Percentiles rank a stretch among this genome's conserved stretches.
Evolutionary conservation across 345 rosid species (phyloP).

Genomic region (Lagerstroemia speciosa): DNA sequence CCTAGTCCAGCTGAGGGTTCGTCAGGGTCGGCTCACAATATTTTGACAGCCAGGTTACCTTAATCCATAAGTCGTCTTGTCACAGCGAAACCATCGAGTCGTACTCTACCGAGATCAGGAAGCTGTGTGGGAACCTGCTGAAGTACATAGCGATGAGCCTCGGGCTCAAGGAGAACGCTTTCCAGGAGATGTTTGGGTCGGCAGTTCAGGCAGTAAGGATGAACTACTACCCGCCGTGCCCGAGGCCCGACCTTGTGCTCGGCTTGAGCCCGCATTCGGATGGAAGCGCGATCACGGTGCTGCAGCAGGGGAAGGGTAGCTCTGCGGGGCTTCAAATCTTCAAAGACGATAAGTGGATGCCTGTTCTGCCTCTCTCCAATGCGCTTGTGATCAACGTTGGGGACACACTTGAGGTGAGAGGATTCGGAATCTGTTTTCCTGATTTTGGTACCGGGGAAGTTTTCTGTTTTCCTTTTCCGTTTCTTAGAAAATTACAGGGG

Average conservation of each 20-base stretch:
- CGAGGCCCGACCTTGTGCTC: conserved; percentile 89
- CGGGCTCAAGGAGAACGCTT: conserved; percentile 41
- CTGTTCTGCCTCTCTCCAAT: conserved; percentile 7
- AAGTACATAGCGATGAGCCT: conserved; percentile 51
- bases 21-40: no score
- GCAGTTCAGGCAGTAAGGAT: conserved; percentile 93
- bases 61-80: background rate
- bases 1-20: no score
- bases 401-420: conserved; percentile 9
- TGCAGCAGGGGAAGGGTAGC: conserved; percentile 66
- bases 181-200: conserved; percentile 70
- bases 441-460: background rate
- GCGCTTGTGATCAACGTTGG: conserved; percentile 14
- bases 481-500: no score
- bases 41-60: no score
- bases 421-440: background rate
- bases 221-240: conserved; percentile 94
- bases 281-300: conserved; percentile 91
- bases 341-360: conserved; percentile 12
- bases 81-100: conserved; percentile 56
- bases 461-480: background rate
- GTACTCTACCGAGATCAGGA: conserved; percentile 60
- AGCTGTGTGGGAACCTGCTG: conserved; percentile 52
- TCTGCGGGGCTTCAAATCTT: conserved; percentile 62
- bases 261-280: conserved; percentile 98